These are phyloP conservation scores for Eutrema yunnanense DNA, from an alignment of 345 rosid species.

Conservation along the genomic window DNA sequence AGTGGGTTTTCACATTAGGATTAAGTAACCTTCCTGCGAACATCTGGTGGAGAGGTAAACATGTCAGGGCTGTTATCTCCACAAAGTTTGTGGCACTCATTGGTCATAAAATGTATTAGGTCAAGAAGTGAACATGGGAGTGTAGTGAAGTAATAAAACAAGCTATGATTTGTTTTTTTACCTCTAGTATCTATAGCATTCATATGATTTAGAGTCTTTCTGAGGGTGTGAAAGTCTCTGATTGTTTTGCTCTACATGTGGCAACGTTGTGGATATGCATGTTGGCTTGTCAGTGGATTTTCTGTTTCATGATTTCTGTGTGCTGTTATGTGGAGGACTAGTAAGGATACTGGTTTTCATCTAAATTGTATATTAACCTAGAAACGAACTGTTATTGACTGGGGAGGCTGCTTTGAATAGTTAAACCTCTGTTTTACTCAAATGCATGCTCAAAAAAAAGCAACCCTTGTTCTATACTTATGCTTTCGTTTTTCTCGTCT, in stretches of 20 bases:
- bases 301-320: neutral
- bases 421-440: neutral
- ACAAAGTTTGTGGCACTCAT: neutral
- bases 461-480: neutral
- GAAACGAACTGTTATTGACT: neutral
- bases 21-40: neutral
- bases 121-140: neutral
- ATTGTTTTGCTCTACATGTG: neutral
- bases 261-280: slow-evolving; percentile 3
- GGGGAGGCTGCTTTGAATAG: neutral
- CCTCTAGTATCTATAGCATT: neutral
- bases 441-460: slow-evolving; percentile 5
- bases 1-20: neutral
- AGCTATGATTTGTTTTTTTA: neutral
- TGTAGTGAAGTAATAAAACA: neutral
- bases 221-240: neutral
- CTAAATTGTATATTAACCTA: neutral
- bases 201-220: neutral
- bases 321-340: neutral
- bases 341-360: neutral
- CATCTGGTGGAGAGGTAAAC: neutral
- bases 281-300: neutral
- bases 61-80: neutral
- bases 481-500: neutral
- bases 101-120: neutral